Evolutionary conservation across 140 eudicot species (phyloP).

Genomic region (Oenanthe javanica): DNA sequence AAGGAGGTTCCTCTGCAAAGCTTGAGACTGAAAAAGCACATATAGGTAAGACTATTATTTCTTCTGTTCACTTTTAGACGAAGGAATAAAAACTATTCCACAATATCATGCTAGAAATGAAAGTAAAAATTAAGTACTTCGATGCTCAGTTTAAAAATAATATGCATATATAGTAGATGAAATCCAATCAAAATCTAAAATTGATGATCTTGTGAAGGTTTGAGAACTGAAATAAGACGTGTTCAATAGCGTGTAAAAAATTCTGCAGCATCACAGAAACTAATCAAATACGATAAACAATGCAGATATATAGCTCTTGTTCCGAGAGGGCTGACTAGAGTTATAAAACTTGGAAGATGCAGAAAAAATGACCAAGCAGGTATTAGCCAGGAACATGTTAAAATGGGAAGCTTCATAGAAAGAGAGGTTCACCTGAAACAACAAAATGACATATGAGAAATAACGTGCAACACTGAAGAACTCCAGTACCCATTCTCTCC

Average conservation of each 20-base stretch:
- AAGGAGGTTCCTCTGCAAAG: slow-evolving; percentile 28
- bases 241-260: background rate
- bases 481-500: slow-evolving; percentile 40
- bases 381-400: background rate
- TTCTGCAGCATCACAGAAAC: background rate
- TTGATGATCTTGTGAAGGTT: background rate
- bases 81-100: background rate
- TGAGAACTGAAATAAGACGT: background rate
- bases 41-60: background rate
- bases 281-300: background rate
- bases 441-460: slow-evolving; percentile 31
- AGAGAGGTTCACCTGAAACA: slow-evolving; percentile 38
- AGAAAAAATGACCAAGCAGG: background rate
- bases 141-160: background rate
- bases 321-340: background rate
- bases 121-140: background rate
- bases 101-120: background rate
- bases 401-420: background rate
- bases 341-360: background rate
- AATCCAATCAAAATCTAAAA: background rate
- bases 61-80: background rate
- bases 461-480: slow-evolving; percentile 22
- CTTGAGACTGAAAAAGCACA: slow-evolving; percentile 40
- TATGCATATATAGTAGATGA: background rate
- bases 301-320: background rate